Percentiles rank a stretch among this genome's conserved stretches.
These are phyloP conservation scores for Aaosphaeria arxii DNA, from an alignment of 2,329 filamentous ascomycete genomes.

Conservation along the genomic window DNA sequence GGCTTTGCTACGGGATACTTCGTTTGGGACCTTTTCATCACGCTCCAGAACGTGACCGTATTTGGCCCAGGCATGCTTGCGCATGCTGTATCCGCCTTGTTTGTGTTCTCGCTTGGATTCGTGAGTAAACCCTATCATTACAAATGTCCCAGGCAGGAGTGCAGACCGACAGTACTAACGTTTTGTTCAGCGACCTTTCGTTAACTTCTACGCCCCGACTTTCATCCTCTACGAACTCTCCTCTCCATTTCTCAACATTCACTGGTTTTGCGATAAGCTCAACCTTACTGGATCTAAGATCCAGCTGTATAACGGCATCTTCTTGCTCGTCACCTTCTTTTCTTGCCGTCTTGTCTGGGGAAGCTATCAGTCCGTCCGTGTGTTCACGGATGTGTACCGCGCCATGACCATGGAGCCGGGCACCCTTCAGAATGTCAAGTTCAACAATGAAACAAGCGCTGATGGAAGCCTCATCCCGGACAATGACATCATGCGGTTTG, in stretches of 20 bases:
- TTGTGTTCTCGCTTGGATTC: conserved; percentile 75
- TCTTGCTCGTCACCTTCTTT: conserved; percentile 72
- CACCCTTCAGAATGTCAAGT: conserved; percentile 15
- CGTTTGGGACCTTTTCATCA: conserved; percentile 75
- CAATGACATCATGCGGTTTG: conserved; percentile 50
- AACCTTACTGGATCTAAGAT: conserved; percentile 70
- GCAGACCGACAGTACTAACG: conserved; percentile 4
- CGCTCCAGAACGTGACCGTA: conserved; percentile 63
- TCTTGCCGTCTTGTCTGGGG: conserved; percentile 75
- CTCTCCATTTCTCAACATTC: conserved; percentile 80
- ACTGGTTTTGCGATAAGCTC: conserved; percentile 91
- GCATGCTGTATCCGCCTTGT: conserved; percentile 70
- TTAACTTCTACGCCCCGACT: conserved; percentile 76
- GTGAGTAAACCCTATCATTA: conserved; percentile 50
- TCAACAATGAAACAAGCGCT: neutral
- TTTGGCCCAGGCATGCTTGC: conserved; percentile 76
- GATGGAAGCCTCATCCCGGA: conserved; percentile 16
- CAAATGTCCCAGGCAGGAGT: neutral
- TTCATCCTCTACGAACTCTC: conserved; percentile 90
- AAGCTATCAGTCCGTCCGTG: conserved; percentile 64
- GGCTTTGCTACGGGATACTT: conserved; percentile 79
- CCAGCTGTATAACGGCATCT: conserved; percentile 75
- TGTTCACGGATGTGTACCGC: conserved; percentile 64
- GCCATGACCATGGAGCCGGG: conserved; percentile 32
- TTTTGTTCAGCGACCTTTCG: conserved; percentile 65